Evolutionary conservation across 768 basidiomycete genomes (phyloP).

Genomic region (Boletus rubropictus): DNA sequence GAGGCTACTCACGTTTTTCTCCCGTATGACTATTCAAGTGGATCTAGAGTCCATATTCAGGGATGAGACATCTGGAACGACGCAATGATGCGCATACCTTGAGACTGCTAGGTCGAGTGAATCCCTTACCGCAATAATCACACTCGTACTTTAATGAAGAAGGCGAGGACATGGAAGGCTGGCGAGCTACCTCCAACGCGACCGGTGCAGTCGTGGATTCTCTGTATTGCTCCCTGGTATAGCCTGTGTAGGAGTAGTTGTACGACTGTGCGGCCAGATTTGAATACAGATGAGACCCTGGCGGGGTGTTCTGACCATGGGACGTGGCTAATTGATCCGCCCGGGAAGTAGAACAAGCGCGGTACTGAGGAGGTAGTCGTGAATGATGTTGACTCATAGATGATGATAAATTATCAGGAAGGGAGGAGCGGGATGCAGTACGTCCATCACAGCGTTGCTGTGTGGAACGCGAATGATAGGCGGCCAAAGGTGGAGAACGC

Average conservation of each 20-base stretch:
- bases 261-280: slow-evolving; percentile 19
- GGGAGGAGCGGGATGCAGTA: slow-evolving; percentile 12
- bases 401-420: slow-evolving; percentile 22
- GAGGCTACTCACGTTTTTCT: slow-evolving; percentile 62
- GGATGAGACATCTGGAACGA: neutral
- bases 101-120: slow-evolving; percentile 78
- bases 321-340: slow-evolving; percentile 22
- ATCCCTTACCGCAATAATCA: slow-evolving; percentile 71
- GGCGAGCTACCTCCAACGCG: slow-evolving; percentile 12
- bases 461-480: slow-evolving; percentile 18
- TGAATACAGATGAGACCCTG: slow-evolving; percentile 26
- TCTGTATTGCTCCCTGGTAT: slow-evolving; percentile 15
- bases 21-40: slow-evolving; percentile 83
- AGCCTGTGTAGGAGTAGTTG: slow-evolving; percentile 10
- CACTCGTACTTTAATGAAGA: slow-evolving; percentile 64
- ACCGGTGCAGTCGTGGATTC: slow-evolving; percentile 9
- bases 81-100: slow-evolving; percentile 42
- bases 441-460: slow-evolving; percentile 28
- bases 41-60: slow-evolving; percentile 43
- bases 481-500: slow-evolving; percentile 19
- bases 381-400: slow-evolving; percentile 19
- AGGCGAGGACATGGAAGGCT: slow-evolving; percentile 20
- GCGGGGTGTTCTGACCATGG: slow-evolving; percentile 24
- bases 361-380: slow-evolving; percentile 18
- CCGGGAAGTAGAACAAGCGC: slow-evolving; percentile 26